These are phyloP conservation scores for Firmiana major DNA, from an alignment of 345 rosid genomes.

Conservation along the genomic window DNA sequence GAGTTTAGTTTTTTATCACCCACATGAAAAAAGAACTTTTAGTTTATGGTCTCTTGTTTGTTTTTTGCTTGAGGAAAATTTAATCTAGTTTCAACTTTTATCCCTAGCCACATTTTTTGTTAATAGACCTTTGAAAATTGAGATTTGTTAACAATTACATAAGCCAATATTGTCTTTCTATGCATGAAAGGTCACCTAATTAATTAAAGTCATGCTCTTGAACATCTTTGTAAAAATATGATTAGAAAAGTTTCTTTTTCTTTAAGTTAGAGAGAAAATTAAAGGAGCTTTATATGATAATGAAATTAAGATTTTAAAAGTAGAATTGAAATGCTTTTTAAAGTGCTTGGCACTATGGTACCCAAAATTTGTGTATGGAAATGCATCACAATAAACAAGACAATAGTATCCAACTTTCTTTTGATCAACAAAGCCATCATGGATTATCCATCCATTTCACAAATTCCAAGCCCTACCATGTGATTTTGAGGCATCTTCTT, in stretches of 20 bases:
- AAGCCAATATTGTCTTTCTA: not conserved
- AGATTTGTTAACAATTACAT: not conserved
- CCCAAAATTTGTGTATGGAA: constrained; percentile 7
- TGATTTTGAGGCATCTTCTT: not conserved
- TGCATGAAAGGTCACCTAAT: not conserved
- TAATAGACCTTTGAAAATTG: not conserved
- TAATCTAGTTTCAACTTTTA: not conserved
- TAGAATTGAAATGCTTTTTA: not conserved
- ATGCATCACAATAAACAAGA: constrained; percentile 7
- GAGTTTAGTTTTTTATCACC: not conserved
- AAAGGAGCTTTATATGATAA: not conserved
- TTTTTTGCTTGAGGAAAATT: too few species aligned
- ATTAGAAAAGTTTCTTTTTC: not conserved
- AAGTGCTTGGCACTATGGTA: constrained; percentile 13
- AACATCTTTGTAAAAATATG: not conserved
- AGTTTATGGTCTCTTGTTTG: not conserved
- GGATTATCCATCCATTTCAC: not conserved
- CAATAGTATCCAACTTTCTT: constrained; percentile 5
- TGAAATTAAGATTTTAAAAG: not conserved
- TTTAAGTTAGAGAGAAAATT: not conserved
- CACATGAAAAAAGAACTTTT: not conserved
- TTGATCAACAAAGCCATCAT: not conserved
- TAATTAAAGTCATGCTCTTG: too few species aligned
- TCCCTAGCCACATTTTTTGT: not conserved
- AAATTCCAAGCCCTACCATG: constrained; percentile 12